Evolutionary conservation across 306 rosid genomes (phyloP).

Genomic region (Trichosanthes cucumerina): DNA sequence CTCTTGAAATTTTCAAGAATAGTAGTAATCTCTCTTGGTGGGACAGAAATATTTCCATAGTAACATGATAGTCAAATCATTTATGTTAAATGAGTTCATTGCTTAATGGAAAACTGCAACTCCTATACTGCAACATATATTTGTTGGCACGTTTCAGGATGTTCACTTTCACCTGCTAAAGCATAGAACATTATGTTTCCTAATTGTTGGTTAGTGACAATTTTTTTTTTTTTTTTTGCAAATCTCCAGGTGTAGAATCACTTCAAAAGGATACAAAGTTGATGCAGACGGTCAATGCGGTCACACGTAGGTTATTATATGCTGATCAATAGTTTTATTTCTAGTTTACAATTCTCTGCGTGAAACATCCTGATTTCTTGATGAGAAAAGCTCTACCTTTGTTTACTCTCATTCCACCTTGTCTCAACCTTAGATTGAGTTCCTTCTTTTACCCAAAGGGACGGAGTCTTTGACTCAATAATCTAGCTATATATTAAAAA

Average conservation of each 20-base stretch:
- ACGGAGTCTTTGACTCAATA: background rate
- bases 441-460: background rate
- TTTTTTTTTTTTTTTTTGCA: background rate
- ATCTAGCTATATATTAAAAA: background rate
- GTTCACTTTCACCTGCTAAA: background rate
- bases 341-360: background rate
- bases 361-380: background rate
- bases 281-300: constrained; percentile 52
- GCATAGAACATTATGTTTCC: background rate
- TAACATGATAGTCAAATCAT: background rate
- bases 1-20: no score
- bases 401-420: background rate
- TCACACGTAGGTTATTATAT: constrained; percentile 37
- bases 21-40: background rate
- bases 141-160: background rate
- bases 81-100: background rate
- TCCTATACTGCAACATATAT: background rate
- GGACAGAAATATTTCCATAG: background rate
- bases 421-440: background rate
- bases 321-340: background rate
- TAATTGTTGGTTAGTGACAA: background rate
- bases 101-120: background rate
- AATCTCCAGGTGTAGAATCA: constrained; percentile 40
- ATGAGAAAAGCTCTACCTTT: background rate
- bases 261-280: constrained; percentile 68